Evolutionary conservation across 805 yeast genomes (phyloP).

Genomic region (Kodamaea hsintzibuensis): DNA sequence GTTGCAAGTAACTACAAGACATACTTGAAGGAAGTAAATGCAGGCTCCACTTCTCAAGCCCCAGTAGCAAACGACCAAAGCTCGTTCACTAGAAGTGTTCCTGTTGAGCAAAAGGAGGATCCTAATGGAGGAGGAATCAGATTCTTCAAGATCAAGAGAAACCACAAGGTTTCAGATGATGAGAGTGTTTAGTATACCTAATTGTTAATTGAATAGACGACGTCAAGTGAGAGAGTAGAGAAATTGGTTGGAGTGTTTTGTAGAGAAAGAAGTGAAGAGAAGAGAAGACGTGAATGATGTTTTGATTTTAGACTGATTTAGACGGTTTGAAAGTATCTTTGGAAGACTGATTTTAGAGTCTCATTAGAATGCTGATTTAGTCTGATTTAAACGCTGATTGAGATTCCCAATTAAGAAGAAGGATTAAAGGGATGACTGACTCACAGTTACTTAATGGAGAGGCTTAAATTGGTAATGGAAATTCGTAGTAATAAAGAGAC

Average conservation of each 20-base stretch:
- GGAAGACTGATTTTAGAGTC: no score
- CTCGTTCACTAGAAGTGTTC: slow-evolving; percentile 42
- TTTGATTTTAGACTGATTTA: no score
- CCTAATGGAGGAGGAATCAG: slow-evolving; percentile 63
- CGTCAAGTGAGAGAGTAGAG: neutral
- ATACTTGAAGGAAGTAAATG: slow-evolving; percentile 43
- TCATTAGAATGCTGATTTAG: no score
- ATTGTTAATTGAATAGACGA: neutral
- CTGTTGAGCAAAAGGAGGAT: slow-evolving; percentile 30
- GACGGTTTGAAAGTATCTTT: no score
- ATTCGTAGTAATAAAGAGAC: no score
- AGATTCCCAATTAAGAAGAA: no score
- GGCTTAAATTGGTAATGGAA: no score
- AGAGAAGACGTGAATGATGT: no score
- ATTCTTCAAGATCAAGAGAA: slow-evolving; percentile 72
- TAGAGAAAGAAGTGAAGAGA: no score
- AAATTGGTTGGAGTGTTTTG: neutral
- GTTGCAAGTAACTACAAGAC: slow-evolving; percentile 51
- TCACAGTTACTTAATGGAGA: no score
- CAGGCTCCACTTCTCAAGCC: slow-evolving; percentile 21
- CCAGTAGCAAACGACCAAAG: slow-evolving; percentile 33
- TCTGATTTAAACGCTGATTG: no score
- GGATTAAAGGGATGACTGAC: no score
- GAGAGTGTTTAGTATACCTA: slow-evolving; percentile 38
- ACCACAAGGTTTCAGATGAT: slow-evolving; percentile 43